Evolutionary conservation across 2,329 filamentous ascomycete genomes (phyloP).

Genomic region (Aspergillus texensis): DNA sequence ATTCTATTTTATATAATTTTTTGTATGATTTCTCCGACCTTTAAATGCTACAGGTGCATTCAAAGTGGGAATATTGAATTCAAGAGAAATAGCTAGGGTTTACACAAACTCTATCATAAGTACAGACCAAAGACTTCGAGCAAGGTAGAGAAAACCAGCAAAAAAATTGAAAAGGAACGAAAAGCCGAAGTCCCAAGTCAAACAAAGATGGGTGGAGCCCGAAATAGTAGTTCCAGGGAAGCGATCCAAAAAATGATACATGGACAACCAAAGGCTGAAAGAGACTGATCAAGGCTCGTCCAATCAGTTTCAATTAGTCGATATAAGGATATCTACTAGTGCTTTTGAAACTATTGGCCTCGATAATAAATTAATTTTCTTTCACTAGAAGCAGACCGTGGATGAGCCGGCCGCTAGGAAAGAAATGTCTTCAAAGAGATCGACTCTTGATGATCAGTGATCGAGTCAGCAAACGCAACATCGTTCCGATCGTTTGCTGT

Average conservation of each 20-base stretch:
- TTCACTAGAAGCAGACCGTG: background rate
- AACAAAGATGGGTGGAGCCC: background rate
- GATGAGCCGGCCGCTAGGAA: slow-evolving; percentile 5
- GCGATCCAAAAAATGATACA: background rate
- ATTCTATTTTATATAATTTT: background rate
- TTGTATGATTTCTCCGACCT: background rate
- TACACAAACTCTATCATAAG: background rate
- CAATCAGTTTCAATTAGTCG: slow-evolving; percentile 2
- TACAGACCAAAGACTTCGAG: background rate
- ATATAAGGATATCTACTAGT: background rate
- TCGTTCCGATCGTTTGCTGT: background rate
- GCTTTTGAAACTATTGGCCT: background rate
- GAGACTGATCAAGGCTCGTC: background rate
- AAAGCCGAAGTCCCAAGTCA: background rate
- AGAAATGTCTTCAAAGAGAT: background rate
- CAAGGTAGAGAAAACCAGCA: background rate
- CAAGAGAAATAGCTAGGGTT: background rate
- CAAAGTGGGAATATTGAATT: background rate
- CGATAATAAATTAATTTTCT: background rate
- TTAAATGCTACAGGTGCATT: background rate
- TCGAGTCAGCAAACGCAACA: background rate
- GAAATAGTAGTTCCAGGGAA: background rate
- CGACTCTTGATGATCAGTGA: background rate
- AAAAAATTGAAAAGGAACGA: background rate
- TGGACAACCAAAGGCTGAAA: background rate